Conservation (phyloP, 2,329 filamentous ascomycete species). For the Epichloe coenophiala region DNA sequence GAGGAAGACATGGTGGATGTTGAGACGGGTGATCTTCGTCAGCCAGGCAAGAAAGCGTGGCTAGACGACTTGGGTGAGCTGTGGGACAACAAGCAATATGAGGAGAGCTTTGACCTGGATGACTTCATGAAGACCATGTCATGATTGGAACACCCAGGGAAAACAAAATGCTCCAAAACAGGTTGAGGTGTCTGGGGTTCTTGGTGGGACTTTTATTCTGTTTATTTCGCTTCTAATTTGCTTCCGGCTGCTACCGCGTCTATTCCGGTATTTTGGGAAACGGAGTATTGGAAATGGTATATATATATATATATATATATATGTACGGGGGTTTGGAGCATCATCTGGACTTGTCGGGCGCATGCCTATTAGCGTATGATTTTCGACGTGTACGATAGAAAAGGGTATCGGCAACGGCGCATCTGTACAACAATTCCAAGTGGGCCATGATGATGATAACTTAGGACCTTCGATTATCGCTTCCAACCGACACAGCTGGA, state of each 20-base stretch:
- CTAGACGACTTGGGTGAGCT: slow-evolving; percentile 88
- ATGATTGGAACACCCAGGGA: slow-evolving; percentile 12
- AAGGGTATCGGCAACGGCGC: background rate
- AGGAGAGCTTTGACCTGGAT: slow-evolving; percentile 93
- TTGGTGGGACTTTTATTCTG: background rate
- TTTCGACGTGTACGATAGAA: slow-evolving; percentile 2
- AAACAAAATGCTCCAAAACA: background rate
- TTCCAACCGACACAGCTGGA: background rate
- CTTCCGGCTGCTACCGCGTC: background rate
- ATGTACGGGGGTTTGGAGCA: background rate
- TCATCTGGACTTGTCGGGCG: background rate
- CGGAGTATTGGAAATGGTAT: slow-evolving; percentile 1
- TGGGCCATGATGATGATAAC: background rate
- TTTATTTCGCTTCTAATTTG: background rate
- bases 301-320: background rate
- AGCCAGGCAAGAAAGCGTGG: slow-evolving; percentile 94
- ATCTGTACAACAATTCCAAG: slow-evolving; percentile 2
- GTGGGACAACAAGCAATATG: slow-evolving; percentile 96
- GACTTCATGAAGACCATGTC: slow-evolving; percentile 94
- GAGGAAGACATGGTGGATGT: slow-evolving; percentile 86
- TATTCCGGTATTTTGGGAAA: background rate
- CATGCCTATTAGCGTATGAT: slow-evolving; percentile 1
- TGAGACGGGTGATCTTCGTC: slow-evolving; percentile 80
- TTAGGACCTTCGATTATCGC: background rate
- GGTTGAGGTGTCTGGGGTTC: background rate